A percentile compares a stretch with the other conserved stretches of the same genome.
Evolutionary conservation across 78 protist genomes (phyloP).

Genomic region (Emiliania huxleyi): DNA sequence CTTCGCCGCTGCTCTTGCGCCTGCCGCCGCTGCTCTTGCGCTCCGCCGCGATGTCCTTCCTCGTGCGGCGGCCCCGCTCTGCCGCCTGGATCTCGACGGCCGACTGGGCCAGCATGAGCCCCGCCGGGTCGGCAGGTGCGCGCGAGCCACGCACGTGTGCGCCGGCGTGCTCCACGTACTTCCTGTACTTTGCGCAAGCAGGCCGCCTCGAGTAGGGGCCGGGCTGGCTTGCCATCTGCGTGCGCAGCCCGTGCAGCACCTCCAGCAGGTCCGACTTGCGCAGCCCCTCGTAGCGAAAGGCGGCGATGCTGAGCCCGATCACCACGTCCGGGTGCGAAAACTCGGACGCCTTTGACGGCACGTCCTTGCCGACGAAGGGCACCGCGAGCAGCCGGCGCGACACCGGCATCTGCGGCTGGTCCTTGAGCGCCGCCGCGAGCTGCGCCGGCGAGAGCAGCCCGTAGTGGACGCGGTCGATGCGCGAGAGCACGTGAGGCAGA

Average conservation of each 20-base stretch:
- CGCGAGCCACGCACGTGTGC: conserved; percentile 6
- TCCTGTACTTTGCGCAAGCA: neutral
- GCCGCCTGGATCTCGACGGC: neutral
- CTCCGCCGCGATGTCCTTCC: too few species aligned
- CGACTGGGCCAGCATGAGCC: neutral
- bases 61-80: neutral
- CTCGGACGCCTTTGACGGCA: conserved; percentile 54
- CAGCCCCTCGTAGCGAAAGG: conserved; percentile 48
- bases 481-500: conserved; percentile 49
- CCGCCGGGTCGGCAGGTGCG: neutral
- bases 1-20: neutral
- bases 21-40: too few species aligned
- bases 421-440: neutral
- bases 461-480: conserved; percentile 58
- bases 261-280: neutral
- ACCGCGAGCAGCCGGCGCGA: neutral
- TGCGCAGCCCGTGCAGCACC: conserved; percentile 29
- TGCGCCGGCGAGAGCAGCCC: conserved; percentile 53
- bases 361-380: conserved; percentile 60
- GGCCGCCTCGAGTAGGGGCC: conserved; percentile 53
- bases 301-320: conserved; percentile 56
- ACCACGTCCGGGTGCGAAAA: conserved; percentile 72
- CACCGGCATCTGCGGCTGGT: conserved; percentile 20
- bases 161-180: conserved; percentile 33
- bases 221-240: neutral